A percentile compares a stretch with the other conserved stretches of the same genome.
Conservation (phyloP, 352 stramenopile genomes). For the Pythium apleroticum region DNA sequence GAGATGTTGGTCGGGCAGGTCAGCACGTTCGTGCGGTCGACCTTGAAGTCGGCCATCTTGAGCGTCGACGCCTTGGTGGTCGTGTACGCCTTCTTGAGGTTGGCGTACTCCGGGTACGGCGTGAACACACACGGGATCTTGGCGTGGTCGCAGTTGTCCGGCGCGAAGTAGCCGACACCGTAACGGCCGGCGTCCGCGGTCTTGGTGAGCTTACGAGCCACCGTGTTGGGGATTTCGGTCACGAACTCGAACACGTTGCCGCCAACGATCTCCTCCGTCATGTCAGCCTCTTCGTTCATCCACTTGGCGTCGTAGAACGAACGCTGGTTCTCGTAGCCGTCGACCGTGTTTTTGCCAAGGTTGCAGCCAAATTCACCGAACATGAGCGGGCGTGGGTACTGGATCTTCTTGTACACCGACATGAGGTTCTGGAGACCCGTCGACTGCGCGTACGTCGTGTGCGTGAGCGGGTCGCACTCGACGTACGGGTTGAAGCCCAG, state of each 20-base stretch:
- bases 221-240: constrained; percentile 40
- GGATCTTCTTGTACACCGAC: constrained; percentile 39
- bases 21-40: constrained; percentile 28
- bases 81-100: constrained; percentile 57
- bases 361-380: constrained; percentile 65
- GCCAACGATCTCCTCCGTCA: constrained; percentile 43
- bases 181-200: constrained; percentile 38
- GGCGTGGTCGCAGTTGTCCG: constrained; percentile 47
- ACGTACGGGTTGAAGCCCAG: constrained; percentile 62
- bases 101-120: constrained; percentile 50
- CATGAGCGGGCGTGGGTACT: constrained; percentile 47
- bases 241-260: constrained; percentile 46
- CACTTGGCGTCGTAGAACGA: constrained; percentile 51
- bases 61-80: constrained; percentile 42
- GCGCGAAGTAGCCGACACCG: constrained; percentile 47
- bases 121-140: constrained; percentile 38
- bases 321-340: constrained; percentile 49
- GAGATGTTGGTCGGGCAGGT: constrained; percentile 36
- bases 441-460: constrained; percentile 43
- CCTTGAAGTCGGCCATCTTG: constrained; percentile 34
- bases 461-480: constrained; percentile 44
- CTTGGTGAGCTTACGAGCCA: constrained; percentile 33
- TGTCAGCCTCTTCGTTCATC: constrained; percentile 44
- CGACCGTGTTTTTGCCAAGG: constrained; percentile 47
- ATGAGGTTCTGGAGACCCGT: constrained; percentile 46